A percentile compares a stretch with the other conserved stretches of the same genome.
These are phyloP conservation scores for Moniliophthora roreri DNA, from an alignment of 1,284 basidiomycete genomes.

Conservation along the genomic window DNA sequence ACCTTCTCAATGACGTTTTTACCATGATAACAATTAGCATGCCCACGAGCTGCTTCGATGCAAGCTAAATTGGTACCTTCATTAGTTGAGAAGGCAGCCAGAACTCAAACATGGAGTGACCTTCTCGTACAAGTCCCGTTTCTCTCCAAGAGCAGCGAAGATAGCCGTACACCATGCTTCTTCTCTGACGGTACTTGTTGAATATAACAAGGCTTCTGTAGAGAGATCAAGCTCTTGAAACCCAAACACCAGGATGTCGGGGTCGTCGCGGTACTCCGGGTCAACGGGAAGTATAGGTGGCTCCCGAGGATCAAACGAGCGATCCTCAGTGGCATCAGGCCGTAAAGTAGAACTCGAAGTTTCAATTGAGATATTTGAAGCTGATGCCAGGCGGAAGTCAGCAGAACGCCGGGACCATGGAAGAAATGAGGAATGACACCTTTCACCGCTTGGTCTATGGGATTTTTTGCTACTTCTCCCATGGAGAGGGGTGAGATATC, in stretches of 20 bases:
- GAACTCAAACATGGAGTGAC: conserved; percentile 28
- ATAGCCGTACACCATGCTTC: conserved; percentile 67
- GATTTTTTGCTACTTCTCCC: conserved; percentile 14
- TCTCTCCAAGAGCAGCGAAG: conserved; percentile 70
- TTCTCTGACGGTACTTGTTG: conserved; percentile 57
- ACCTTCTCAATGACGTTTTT: conserved; percentile 47
- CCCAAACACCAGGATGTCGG: conserved; percentile 67
- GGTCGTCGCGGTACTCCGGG: conserved; percentile 34
- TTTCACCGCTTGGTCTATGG: conserved; percentile 10
- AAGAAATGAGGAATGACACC: conserved; percentile 12
- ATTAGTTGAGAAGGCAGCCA: background rate
- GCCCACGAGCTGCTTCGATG: conserved; percentile 75
- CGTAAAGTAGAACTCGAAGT: conserved; percentile 1
- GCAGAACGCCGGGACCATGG: background rate
- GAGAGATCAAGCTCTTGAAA: conserved; percentile 80
- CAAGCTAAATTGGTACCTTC: conserved; percentile 43
- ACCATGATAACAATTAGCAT: conserved; percentile 70
- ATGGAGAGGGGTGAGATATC: conserved; percentile 34
- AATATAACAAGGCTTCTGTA: conserved; percentile 69
- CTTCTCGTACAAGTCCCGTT: conserved; percentile 61
- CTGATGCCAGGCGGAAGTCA: background rate
- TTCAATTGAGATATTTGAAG: background rate
- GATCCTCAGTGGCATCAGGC: conserved; percentile 7
- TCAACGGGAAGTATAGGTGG: conserved; percentile 22
- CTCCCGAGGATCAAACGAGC: background rate